A percentile compares a stretch with the other conserved stretches of the same genome.
Conservation (phyloP, 768 basidiomycete genomes). For the Tulasnella calospora region DNA sequence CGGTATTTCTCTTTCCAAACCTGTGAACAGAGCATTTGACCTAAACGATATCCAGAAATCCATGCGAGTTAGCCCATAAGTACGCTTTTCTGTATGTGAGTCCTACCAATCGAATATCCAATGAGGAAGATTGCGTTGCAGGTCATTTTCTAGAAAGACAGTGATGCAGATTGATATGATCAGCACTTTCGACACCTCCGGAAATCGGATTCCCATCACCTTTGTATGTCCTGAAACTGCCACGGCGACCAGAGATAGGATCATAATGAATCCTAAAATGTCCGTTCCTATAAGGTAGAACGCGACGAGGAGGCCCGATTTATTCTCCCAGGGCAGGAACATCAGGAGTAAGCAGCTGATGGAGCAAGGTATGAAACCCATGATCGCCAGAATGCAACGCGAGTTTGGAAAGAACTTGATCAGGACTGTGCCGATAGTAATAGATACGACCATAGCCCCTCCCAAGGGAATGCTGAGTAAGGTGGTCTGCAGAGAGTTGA, state of each 20-base stretch:
- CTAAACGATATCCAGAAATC: background rate
- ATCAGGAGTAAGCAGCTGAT: conserved; percentile 15
- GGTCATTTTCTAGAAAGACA: conserved; percentile 26
- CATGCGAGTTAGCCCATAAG: background rate
- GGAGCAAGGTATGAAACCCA: conserved; percentile 19
- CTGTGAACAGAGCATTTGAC: conserved; percentile 27
- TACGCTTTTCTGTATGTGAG: too few species aligned
- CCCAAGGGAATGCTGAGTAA: conserved; percentile 25
- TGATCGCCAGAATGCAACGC: background rate
- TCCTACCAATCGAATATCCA: conserved; percentile 20
- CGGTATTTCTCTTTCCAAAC: conserved; percentile 28
- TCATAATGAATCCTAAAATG: conserved; percentile 13
- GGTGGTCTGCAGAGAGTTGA: conserved; percentile 26
- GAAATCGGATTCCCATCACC: background rate
- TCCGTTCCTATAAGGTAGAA: conserved; percentile 16
- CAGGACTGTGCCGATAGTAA: background rate
- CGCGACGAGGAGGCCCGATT: conserved; percentile 17
- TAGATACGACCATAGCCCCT: background rate
- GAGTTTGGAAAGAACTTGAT: conserved; percentile 6
- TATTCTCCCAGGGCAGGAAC: conserved; percentile 23
- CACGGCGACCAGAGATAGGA: conserved; percentile 12
- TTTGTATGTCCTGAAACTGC: conserved; percentile 25
- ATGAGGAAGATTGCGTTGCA: conserved; percentile 26
- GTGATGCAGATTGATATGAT: too few species aligned
- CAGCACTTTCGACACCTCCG: background rate